Evolutionary conservation across 805 yeast species (phyloP), one percentile per base, ranked within the genome.

Genomic region (Schizosaccharomyces osmophilus): DNA sequence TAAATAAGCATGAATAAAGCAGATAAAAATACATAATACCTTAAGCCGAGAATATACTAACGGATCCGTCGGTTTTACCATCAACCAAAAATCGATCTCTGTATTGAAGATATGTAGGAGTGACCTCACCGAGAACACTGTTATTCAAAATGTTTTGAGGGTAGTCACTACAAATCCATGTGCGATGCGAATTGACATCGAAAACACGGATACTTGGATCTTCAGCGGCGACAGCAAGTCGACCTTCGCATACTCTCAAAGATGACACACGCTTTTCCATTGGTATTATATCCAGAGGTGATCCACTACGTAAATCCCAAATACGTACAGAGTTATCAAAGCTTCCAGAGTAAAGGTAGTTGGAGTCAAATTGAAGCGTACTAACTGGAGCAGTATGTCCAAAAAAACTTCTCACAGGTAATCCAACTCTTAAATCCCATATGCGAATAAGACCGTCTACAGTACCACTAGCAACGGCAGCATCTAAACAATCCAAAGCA

Each of bases 391-490:
- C 83, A 2, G 85, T 81, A 68, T 84, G 89, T 0, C 90, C 89
- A 45, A 77, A 72, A 24, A 83, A 69, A 13, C 81, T 74, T 64
- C 84, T 72, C 55, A 81, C 79, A 19, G 82, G 82, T 64, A 80
- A 83, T 3, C 87, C 87, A 29, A 80, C 74, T 66, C 93, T 75
- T 63, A 84, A 70, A 71, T 84, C 93, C 89, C 90, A 84, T 26
- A 84, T 71, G 61, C 93, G 72, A 1, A 84, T 87, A 5, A 81
- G 69, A 0, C 90, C 90, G 69, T 84, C 90, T 19, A 80, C 80
- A 0, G 88, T 82, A 60, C 90, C 93, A 0, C 87, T 80, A 0
- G 90, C 90, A 64, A 84, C 71, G 0, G 89, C 90, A 0, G 87
- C 85, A 66, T 83, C 87, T 66, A 75, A 81, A 63, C 84, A 81